Percentiles rank a stretch among this genome's conserved stretches.
phyloP scores from a whole-genome alignment of 768 basidiomycete species.

The Hydnomerulius pinastri region DNA sequence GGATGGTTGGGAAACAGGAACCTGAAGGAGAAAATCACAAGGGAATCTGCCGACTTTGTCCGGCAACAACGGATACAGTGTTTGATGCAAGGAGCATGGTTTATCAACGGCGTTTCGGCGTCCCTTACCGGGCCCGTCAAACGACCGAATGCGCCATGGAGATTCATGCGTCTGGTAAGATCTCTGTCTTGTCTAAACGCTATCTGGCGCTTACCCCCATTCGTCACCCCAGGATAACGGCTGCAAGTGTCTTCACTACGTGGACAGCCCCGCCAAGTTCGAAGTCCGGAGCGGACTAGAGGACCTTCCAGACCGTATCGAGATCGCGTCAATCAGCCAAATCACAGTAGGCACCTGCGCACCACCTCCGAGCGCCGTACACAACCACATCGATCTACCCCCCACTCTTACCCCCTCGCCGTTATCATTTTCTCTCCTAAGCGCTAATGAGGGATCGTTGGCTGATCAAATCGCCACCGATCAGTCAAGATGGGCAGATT shows the following conservation, averaged over 20 bases:
- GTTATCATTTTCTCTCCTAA: slow-evolving; percentile 76
- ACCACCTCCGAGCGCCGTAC: slow-evolving; percentile 63
- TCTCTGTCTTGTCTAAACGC: background rate
- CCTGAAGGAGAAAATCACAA: slow-evolving; percentile 81
- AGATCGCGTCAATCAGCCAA: slow-evolving; percentile 77
- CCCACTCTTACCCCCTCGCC: slow-evolving; percentile 60
- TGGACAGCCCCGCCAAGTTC: slow-evolving; percentile 80
- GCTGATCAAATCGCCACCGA: slow-evolving; percentile 81
- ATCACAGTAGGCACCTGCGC: slow-evolving; percentile 75
- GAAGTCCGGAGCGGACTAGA: slow-evolving; percentile 79
- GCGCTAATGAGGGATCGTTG: slow-evolving; percentile 66
- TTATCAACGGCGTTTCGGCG: slow-evolving; percentile 73
- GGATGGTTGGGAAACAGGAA: slow-evolving; percentile 51
- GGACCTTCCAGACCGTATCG: slow-evolving; percentile 86
- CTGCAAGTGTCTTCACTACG: slow-evolving; percentile 80
- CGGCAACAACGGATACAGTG: slow-evolving; percentile 87
- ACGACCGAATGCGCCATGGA: slow-evolving; percentile 70
- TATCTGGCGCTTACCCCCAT: background rate
- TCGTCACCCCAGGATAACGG: slow-evolving; percentile 63
- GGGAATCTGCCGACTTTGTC: slow-evolving; percentile 89
- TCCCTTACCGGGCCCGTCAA: slow-evolving; percentile 44
- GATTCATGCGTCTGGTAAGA: slow-evolving; percentile 82
- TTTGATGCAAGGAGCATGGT: slow-evolving; percentile 89
- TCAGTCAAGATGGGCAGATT: slow-evolving; percentile 83
- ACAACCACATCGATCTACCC: slow-evolving; percentile 62